Evolutionary conservation across 2,329 filamentous ascomycete species (phyloP), one percentile per base, ranked within the genome.

Genomic region (Fusarium clavum): DNA sequence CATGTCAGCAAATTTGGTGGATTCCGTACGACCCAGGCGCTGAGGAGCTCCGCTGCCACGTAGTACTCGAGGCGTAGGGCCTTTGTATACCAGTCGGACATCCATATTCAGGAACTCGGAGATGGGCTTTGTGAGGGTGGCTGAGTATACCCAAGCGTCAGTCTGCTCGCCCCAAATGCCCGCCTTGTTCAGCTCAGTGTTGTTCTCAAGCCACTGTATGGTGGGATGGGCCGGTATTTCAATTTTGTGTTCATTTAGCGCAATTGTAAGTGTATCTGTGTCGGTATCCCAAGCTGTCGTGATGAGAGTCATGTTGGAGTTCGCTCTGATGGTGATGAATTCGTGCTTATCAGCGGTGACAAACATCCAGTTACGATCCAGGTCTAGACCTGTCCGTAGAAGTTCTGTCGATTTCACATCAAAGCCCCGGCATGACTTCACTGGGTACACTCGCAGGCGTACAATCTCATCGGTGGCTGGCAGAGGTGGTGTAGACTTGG

Each of bases 321-420:
- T 85, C 59, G 86, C 81, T 16, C 89, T 87, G 73, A 91, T 91
- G 5, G 89, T 91, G 55, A 90, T 77, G 75, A 91, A 91, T 59
- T 88, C 83, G 52, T 82, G 79, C 7, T 80, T 81, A 18, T 83
- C 79, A 3, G 83, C 82, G 34, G 86, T 83, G 49, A 90, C 83
- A 77, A 91, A 88, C 89, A 91, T 91, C 88, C 89, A 91, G 68
- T 87, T 85, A 9, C 89, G 82, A 75, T 91, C 89, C 14, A 91
- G 81, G 46, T 88, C 86, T 13, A 91, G 82, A 0, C 89, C 89
- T 6, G 87, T 84, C 47, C 82, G 83, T 34, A 85, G 81, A 2
- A 91, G 80, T 7, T 79, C 81, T 3, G 86, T 83, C 5, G 81
- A 83, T 18, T 83, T 76, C 12, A 91, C 80, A 43, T 84, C 81